These are phyloP conservation scores for Aegle marmelos DNA, from an alignment of 345 rosid species.

Conservation along the genomic window DNA sequence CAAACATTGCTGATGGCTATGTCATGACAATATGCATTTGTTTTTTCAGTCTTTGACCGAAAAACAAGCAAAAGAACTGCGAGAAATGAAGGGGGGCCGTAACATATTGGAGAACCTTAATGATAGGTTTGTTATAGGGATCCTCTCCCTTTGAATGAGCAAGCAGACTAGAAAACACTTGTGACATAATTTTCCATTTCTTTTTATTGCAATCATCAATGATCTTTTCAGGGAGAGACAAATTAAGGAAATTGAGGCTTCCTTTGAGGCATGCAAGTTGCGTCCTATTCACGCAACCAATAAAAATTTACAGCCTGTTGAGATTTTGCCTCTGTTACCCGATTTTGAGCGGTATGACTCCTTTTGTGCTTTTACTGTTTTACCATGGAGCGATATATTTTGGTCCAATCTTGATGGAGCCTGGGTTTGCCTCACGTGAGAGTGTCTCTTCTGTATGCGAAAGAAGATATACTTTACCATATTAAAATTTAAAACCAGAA, in stretches of 20 bases:
- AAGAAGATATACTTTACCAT: neutral
- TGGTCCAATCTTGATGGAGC: neutral
- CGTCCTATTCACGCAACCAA: slow-evolving; percentile 86
- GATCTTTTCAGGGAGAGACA: slow-evolving; percentile 69
- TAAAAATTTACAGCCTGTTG: slow-evolving; percentile 69
- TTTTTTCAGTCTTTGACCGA: slow-evolving; percentile 83
- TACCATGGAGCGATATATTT: neutral
- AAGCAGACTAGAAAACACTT: neutral
- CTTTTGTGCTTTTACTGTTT: slow-evolving; percentile 22
- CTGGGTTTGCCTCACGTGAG: neutral
- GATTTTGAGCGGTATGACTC: slow-evolving; percentile 75
- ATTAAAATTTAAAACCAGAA: neutral
- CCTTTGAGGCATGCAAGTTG: slow-evolving; percentile 78
- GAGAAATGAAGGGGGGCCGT: slow-evolving; percentile 75
- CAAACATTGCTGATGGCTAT: slow-evolving; percentile 13
- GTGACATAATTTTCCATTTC: neutral
- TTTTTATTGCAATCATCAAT: slow-evolving; percentile 6
- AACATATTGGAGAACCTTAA: slow-evolving; percentile 71
- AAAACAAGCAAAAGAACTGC: slow-evolving; percentile 92
- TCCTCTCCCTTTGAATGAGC: slow-evolving; percentile 7
- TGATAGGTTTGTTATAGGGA: slow-evolving; percentile 56
- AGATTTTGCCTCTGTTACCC: slow-evolving; percentile 79
- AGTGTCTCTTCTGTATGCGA: neutral
- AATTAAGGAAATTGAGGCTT: slow-evolving; percentile 87
- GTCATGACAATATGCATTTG: slow-evolving; percentile 8